Percentiles rank a stretch among this genome's conserved stretches.
Conservation (phyloP, 805 yeast species). For the Ogataea philodendri region DNA sequence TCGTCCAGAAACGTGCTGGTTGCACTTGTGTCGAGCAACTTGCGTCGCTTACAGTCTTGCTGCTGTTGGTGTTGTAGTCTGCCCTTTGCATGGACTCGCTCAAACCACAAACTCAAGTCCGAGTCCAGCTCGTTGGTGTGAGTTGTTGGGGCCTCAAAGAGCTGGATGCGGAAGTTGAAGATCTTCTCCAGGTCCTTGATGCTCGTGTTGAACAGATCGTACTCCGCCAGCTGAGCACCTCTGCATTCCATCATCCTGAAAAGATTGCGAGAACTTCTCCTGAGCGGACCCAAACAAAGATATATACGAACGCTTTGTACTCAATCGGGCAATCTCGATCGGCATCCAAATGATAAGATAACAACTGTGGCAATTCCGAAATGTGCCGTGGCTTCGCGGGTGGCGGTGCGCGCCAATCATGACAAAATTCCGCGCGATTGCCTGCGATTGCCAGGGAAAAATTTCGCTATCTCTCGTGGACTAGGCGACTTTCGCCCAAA, state of each 20-base stretch:
- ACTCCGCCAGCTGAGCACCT: background rate
- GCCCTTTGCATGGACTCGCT: constrained; percentile 11
- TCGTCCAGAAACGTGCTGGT: constrained; percentile 20
- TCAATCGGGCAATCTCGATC: constrained; percentile 1
- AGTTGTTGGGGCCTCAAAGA: constrained; percentile 12
- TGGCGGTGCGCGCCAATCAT: constrained; percentile 2
- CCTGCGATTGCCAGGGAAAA: background rate
- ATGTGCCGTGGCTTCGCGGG: background rate
- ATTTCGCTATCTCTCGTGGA: background rate
- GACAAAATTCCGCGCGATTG: constrained; percentile 1
- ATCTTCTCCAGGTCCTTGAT: constrained; percentile 25
- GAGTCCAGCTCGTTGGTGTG: constrained; percentile 16
- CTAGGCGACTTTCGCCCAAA: constrained; percentile 5
- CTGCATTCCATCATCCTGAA: background rate
- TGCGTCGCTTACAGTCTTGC: constrained; percentile 1
- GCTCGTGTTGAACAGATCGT: constrained; percentile 20
- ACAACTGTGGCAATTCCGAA: constrained; percentile 1
- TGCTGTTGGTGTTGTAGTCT: constrained; percentile 1
- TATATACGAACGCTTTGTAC: background rate
- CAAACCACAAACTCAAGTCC: constrained; percentile 12
- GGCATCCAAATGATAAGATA: constrained; percentile 1
- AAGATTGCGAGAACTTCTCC: too few species aligned
- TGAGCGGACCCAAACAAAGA: too few species aligned
- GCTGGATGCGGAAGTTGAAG: constrained; percentile 24
- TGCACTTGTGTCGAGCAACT: background rate